Base-by-base conservation (phyloP, 345 rosid genomes). In the Reutealis trisperma region DNA sequence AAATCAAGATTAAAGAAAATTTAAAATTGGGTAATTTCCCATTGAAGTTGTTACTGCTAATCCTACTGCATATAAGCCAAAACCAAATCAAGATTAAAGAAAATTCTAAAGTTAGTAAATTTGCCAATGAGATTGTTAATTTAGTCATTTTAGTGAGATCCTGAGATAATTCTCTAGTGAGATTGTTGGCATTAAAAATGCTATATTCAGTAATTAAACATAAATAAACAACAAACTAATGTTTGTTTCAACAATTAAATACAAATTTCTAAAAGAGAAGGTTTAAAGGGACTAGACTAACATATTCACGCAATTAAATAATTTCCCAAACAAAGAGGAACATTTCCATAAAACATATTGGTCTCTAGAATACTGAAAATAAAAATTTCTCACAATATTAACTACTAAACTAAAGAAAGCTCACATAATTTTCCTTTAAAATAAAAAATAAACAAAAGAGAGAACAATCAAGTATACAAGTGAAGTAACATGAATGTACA, bases 261-360 rank as follows among this genome's bases (percentile, higher is more conserved):
- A n/a, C 19, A 44, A 13, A 63, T 22, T 67, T 24, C 63, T 37
- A 24, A 7, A 0, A 24, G 12, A 34, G 41, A 37, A 41, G 65
- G 34, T 59, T 41, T 10, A 54, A 41, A 30, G 34, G 37, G 37
- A 4, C 37, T 34, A 34, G 30, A 61, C 93, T 83, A 80, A 90
- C 93, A 90, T 54, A 70, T 59, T 75, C 60, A 71, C 63, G 77
- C 88, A 72, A 75, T 86, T 84, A 67, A 83, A 75, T 72, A 88
- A 71, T 54, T 80, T 81, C 58, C 89, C 89, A 16, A 88, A 78
- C 77, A 77, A 22, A 71, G 27, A 57, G 93, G 90, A 57, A 90
- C 62, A n/a, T 61, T 54, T 54, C 58, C 58, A 13, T 18, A 54
- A 54, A 14, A 15, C 18, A 78, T 5, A 32, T 69, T 47, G 6